Evolutionary conservation across 2,329 filamentous ascomycete genomes (phyloP).

Genomic region (Graphiopsis chlorocephala): DNA sequence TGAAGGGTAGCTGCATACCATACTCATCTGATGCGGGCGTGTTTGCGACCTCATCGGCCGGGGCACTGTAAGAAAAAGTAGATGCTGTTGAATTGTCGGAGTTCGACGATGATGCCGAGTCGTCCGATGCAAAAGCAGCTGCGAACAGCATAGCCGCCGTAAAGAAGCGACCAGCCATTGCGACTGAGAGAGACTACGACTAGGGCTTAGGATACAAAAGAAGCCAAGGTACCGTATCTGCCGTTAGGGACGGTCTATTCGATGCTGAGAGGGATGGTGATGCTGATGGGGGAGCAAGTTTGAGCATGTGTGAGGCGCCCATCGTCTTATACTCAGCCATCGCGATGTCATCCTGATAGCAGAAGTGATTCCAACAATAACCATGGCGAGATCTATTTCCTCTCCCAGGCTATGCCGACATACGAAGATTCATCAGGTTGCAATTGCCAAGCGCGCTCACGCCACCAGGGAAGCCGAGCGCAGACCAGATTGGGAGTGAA

Average conservation of each 20-base stretch:
- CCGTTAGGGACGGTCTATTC: not conserved
- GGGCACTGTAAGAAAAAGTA: conserved; percentile 6
- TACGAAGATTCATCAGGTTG: conserved; percentile 7
- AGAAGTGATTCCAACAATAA: not conserved
- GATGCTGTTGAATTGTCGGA: conserved; percentile 12
- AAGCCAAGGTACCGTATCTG: not conserved
- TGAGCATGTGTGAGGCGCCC: not conserved
- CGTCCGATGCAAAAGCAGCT: conserved; percentile 8
- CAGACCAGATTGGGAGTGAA: conserved; percentile 8
- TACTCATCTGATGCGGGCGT: conserved; percentile 8
- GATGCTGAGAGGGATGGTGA: not conserved
- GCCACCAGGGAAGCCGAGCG: not conserved
- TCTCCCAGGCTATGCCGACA: conserved; percentile 9
- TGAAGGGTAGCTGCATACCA: not conserved
- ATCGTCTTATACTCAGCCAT: conserved; percentile 4
- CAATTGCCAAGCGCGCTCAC: conserved; percentile 3
- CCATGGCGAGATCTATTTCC: conserved; percentile 3
- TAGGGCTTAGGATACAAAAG: not conserved
- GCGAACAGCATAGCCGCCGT: conserved; percentile 13
- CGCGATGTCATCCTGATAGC: not conserved
- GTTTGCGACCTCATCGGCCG: conserved; percentile 5
- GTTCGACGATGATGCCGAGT: conserved; percentile 2
- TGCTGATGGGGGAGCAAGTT: not conserved
- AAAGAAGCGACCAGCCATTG: conserved; percentile 16
- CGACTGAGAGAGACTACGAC: not conserved